A percentile compares a stretch with the other conserved stretches of the same genome.
These are phyloP conservation scores for Calonectria fujianensis DNA, from an alignment of 2,329 filamentous ascomycete species.

Conservation along the genomic window DNA sequence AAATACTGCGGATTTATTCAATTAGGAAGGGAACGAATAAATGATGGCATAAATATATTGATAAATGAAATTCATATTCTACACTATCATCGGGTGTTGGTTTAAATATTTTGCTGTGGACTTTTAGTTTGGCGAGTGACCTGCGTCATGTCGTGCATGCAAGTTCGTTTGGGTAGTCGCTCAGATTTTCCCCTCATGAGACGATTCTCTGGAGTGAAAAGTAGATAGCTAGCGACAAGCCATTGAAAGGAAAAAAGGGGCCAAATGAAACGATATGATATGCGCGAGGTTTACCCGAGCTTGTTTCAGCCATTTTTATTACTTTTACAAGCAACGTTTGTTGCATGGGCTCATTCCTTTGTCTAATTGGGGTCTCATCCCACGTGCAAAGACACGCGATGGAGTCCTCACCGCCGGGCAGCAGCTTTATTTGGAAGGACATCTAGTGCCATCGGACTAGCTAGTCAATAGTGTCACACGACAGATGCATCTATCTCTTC, in stretches of 20 bases:
- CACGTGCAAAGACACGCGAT: not conserved
- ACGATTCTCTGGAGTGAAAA: no score
- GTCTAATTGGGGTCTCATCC: constrained; percentile 14
- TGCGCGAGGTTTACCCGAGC: not conserved
- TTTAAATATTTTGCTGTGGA: not conserved
- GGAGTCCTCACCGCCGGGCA: not conserved
- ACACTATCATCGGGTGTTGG: not conserved
- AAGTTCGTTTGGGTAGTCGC: not conserved
- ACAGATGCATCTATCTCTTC: not conserved
- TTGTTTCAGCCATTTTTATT: not conserved
- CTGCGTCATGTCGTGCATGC: not conserved
- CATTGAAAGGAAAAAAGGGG: not conserved
- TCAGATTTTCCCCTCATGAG: not conserved
- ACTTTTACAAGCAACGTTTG: not conserved
- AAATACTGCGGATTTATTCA: not conserved
- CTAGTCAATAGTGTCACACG: not conserved
- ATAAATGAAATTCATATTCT: not conserved
- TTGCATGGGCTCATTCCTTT: not conserved
- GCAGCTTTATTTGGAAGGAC: no score
- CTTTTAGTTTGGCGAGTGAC: not conserved
- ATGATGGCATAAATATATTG: not conserved
- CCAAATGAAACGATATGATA: not conserved
- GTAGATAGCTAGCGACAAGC: not conserved
- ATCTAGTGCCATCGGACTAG: constrained; percentile 4
- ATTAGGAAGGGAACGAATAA: not conserved